These are phyloP conservation scores for Chlamydomonas schloesseri DNA, from an alignment of 139 green algal species.

Conservation along the genomic window DNA sequence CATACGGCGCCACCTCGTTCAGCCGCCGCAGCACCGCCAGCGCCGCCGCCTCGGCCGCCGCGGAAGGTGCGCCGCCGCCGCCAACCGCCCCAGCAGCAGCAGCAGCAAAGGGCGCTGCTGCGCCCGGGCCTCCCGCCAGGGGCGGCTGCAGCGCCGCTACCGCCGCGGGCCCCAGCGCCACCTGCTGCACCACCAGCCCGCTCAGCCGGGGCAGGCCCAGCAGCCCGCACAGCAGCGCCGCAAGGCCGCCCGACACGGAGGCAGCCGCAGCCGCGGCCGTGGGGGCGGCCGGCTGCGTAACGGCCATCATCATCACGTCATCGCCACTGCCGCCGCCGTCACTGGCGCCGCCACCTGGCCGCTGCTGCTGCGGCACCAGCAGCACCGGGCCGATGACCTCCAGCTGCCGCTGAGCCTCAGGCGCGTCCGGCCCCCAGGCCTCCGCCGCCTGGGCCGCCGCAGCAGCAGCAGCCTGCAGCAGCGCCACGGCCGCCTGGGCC, in stretches of 20 bases:
- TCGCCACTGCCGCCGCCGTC: no score
- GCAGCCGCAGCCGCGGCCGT: no score
- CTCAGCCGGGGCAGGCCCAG: constrained; percentile 17
- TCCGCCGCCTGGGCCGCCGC: neutral
- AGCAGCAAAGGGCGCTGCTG: neutral
- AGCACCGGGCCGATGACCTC: neutral
- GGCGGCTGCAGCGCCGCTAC: neutral
- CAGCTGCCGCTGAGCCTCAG: neutral
- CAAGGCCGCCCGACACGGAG: neutral
- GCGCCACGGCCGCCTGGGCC: neutral
- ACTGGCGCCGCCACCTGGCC: neutral
- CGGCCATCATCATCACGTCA: no score
- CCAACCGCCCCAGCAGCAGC: no score
- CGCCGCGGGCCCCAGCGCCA: neutral
- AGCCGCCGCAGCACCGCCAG: neutral
- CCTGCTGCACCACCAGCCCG: neutral
- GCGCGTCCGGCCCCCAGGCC: neutral
- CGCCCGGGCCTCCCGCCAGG: neutral
- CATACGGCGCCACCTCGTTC: constrained; percentile 5
- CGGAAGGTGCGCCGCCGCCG: neutral
- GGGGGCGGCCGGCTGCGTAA: no score
- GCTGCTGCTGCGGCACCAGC: neutral
- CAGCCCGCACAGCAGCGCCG: neutral
- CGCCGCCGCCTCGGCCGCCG: neutral
- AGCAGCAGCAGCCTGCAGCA: neutral